Conservation (phyloP, 2,329 filamentous ascomycete genomes). For the Graphilbum ipis-grandicollis region DNA sequence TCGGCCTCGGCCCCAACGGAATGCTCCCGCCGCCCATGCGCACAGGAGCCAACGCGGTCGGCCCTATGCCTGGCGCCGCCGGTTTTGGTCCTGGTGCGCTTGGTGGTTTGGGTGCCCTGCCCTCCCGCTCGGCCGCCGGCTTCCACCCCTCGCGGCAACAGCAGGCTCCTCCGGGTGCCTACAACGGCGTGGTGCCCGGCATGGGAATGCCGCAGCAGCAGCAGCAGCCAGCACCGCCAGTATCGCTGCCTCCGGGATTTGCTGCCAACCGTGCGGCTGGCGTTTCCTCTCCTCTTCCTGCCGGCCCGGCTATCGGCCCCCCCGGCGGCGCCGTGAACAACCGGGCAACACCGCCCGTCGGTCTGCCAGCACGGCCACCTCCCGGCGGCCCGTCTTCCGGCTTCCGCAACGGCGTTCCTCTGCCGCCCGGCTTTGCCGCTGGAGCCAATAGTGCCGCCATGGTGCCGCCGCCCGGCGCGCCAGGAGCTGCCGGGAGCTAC, state of each 20-base stretch:
- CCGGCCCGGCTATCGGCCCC: neutral
- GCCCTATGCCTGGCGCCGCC: neutral
- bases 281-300: too few species aligned
- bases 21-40: neutral
- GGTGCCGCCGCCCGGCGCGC: slow-evolving; percentile 18
- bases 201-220: too few species aligned
- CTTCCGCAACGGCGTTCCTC: neutral
- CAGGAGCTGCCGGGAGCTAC: slow-evolving; percentile 1
- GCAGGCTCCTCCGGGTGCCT: neutral
- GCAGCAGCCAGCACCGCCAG: too few species aligned
- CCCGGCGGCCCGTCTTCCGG: neutral
- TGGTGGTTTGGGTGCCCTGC: neutral
- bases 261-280: neutral
- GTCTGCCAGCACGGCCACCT: neutral
- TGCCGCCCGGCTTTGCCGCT: slow-evolving; percentile 14
- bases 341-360: too few species aligned
- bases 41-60: slow-evolving; percentile 6
- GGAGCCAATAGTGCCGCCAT: slow-evolving; percentile 17
- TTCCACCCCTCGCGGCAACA: neutral
- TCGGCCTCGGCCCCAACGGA: slow-evolving; percentile 2
- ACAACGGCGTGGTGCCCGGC: too few species aligned
- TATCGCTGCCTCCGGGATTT: neutral
- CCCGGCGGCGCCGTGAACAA: slow-evolving; percentile 1
- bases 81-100: neutral
- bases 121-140: neutral